Base-by-base conservation (phyloP, 257 asterid genomes). In the Cinchona pubescens region DNA sequence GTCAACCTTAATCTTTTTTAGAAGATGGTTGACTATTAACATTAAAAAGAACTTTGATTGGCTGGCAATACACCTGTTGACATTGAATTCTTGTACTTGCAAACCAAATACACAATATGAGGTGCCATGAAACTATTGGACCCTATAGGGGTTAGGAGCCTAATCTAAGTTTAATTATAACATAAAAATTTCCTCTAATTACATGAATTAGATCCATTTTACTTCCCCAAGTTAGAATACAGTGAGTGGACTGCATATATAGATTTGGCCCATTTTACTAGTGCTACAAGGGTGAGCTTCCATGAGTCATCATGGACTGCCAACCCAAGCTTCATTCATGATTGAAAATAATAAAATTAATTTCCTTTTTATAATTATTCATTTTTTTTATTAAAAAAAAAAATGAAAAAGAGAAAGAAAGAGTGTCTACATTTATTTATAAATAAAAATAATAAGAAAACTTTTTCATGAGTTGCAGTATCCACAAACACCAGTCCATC, bases 401-500 rank as follows among this genome's bases (percentile, higher is more conserved):
- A 11, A 62, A 30, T 67, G 32, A 13, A 51, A 3, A 69, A 60
- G 53, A n/a, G n/a, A n/a, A n/a, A n/a, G n/a, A n/a, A n/a, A n/a
- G n/a, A n/a, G n/a, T n/a, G 21, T 69, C 32, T 27, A 14, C 13
- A 46, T 30, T 0, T 3, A 45, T 74, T 67, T 34, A 67, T 51
- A 68, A n/a, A n/a, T n/a, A n/a, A n/a, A n/a, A n/a, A n/a, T 75
- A 82, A 81, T 81, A 85, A 74, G 67, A 8, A 79, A 79, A 78
- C 78, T 72, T 87, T 86, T 84, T 58, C 71, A 53, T 73, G n/a
- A 85, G 85, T 70, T 83, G 91, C 85, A 87, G 93, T 77, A 90
- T 90, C 93, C 91, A 84, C 87, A 84, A 84, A 77, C 89, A 84
- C 92, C 91, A 80, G 25, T 42, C 88, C 79, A 83, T 77, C 98